A percentile compares a stretch with the other conserved stretches of the same genome.
These are phyloP conservation scores for Daldinia bambusicola DNA, from an alignment of 495 filamentous ascomycete species.

Conservation along the genomic window DNA sequence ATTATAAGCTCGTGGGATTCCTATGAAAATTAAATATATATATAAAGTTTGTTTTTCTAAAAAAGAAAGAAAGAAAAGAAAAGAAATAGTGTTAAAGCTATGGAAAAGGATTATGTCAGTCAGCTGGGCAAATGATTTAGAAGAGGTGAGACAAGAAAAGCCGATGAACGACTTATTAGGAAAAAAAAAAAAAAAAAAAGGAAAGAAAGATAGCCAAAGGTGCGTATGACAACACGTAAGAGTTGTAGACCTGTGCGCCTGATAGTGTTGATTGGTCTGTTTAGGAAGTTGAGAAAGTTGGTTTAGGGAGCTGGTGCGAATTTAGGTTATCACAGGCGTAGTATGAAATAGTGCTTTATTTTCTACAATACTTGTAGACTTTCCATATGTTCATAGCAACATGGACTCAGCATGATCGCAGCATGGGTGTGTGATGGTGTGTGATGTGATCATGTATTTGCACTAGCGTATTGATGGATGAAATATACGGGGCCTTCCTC, in stretches of 20 bases:
- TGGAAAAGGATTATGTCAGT: slow-evolving; percentile 17
- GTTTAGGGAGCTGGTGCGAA: no score
- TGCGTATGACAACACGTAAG: no score
- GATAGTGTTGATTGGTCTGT: no score
- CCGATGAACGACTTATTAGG: background rate
- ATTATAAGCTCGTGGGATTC: background rate
- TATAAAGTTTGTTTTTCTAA: no score
- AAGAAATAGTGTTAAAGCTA: background rate
- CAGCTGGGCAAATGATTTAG: slow-evolving; percentile 26
- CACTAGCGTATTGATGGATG: background rate
- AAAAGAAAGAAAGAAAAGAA: background rate
- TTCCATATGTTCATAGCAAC: no score
- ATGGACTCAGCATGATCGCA: no score
- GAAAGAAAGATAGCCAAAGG: background rate
- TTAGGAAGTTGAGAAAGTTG: no score
- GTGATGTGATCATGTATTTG: background rate
- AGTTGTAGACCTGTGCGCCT: no score
- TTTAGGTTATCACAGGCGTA: background rate
- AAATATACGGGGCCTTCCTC: background rate
- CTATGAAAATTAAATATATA: background rate
- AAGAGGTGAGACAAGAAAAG: slow-evolving; percentile 14
- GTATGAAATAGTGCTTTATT: background rate
- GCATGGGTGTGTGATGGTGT: no score
- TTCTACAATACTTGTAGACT: no score
- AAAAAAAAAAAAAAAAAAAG: no score